Evolutionary conservation across 305 asterid genomes (phyloP).

Genomic region (Fraxinus sp.): DNA sequence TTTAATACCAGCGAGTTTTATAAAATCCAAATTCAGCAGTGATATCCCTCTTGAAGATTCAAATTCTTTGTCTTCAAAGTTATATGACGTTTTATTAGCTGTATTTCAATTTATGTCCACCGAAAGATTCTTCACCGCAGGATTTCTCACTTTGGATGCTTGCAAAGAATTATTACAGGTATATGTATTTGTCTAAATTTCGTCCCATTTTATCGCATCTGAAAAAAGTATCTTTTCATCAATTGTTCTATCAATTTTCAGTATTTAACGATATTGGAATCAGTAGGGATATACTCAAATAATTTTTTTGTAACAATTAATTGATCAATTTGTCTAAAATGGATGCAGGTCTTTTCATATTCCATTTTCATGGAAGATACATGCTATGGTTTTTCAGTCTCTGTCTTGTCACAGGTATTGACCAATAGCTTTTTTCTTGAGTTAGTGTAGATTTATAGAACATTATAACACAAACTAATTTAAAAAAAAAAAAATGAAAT

Average conservation of each 20-base stretch:
- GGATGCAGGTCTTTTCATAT: conserved; percentile 69
- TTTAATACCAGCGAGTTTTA: conserved; percentile 43
- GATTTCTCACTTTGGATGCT: conserved; percentile 70
- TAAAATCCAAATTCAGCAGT: conserved; percentile 55
- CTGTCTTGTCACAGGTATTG: conserved; percentile 69
- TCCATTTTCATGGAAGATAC: conserved; percentile 52
- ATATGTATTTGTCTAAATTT: conserved; percentile 21
- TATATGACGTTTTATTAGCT: conserved; percentile 54
- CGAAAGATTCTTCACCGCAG: conserved; percentile 64
- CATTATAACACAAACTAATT: conserved; percentile 13
- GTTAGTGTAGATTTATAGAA: conserved; percentile 25
- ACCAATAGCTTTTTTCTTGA: neutral
- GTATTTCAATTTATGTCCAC: conserved; percentile 66
- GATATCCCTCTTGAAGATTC: conserved; percentile 49
- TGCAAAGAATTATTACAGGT: conserved; percentile 87
- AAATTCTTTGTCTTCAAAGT: conserved; percentile 47
- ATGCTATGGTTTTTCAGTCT: conserved; percentile 69
- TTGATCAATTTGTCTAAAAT: conserved; percentile 19
- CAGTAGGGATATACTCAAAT: conserved; percentile 9
- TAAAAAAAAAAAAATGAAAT: neutral
- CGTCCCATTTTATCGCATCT: neutral
- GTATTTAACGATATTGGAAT: neutral
- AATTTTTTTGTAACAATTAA: conserved; percentile 4
- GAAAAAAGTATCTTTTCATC: neutral
- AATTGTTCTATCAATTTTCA: neutral